Evolutionary conservation across 1,284 basidiomycete genomes (phyloP).

Genomic region (Tilletia walkeri): DNA sequence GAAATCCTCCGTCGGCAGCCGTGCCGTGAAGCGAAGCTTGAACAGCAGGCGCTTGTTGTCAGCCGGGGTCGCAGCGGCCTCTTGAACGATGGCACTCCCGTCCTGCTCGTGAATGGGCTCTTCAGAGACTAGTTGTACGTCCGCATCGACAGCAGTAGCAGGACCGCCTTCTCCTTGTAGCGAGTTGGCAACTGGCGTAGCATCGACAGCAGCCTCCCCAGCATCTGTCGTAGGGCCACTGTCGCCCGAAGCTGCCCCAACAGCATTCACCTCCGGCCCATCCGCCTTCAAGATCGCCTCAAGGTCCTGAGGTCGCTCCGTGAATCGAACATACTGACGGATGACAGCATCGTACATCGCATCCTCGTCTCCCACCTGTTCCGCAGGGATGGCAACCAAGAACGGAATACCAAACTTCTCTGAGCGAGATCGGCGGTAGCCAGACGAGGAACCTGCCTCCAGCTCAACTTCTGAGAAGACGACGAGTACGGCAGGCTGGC

Average conservation of each 20-base stretch:
- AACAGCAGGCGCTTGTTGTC: constrained; percentile 9
- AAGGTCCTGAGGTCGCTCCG: constrained; percentile 23
- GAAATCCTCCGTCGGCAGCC: constrained; percentile 12
- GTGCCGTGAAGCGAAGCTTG: constrained; percentile 1
- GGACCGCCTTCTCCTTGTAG: neutral
- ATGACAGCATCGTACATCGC: constrained; percentile 33
- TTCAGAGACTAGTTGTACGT: constrained; percentile 1
- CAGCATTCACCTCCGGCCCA: neutral
- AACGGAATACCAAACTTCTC: constrained; percentile 43
- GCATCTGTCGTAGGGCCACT: neutral
- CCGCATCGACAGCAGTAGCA: neutral
- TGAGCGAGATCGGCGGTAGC: neutral
- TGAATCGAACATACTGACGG: constrained; percentile 35
- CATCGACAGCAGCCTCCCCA: neutral
- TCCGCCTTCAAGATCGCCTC: neutral
- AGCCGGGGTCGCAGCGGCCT: neutral
- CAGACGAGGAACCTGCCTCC: neutral
- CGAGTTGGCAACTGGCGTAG: neutral
- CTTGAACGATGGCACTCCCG: neutral
- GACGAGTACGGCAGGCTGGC: constrained; percentile 42
- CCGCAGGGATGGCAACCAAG: constrained; percentile 43
- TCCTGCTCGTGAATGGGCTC: constrained; percentile 10
- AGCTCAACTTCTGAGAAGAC: constrained; percentile 37
- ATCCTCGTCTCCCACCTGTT: constrained; percentile 31
- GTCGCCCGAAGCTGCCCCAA: neutral